Evolutionary conservation across 371 early-diverging fungal genomes (phyloP).

Genomic region (Mucor racemosus): DNA sequence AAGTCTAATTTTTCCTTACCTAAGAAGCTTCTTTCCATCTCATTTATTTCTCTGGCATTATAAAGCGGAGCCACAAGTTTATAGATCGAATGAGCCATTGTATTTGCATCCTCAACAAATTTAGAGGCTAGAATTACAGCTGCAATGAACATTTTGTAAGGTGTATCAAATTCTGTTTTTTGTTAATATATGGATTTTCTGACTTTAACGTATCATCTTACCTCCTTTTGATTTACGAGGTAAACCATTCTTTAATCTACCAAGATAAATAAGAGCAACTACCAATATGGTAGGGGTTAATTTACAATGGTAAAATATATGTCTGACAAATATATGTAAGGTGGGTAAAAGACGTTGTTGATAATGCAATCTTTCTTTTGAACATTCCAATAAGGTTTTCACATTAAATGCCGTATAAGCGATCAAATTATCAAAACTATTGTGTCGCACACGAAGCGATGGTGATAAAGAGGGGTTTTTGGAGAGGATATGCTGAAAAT

Average conservation of each 20-base stretch:
- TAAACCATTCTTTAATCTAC: slow-evolving; percentile 63
- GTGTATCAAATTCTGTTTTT: slow-evolving; percentile 68
- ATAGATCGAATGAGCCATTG: slow-evolving; percentile 35
- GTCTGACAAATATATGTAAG: slow-evolving; percentile 39
- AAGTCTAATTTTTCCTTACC: slow-evolving; percentile 18
- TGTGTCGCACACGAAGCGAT: slow-evolving; percentile 6
- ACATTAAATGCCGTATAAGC: slow-evolving; percentile 34
- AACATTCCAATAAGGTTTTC: slow-evolving; percentile 37
- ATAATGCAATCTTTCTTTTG: slow-evolving; percentile 31
- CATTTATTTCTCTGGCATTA: slow-evolving; percentile 57
- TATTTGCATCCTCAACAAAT: slow-evolving; percentile 64
- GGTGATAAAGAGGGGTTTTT: slow-evolving; percentile 11
- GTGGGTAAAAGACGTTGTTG: slow-evolving; percentile 40
- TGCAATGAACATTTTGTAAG: slow-evolving; percentile 74
- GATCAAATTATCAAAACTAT: slow-evolving; percentile 34
- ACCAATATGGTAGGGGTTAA: slow-evolving; percentile 55
- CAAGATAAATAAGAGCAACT: slow-evolving; percentile 70
- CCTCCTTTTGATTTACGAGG: slow-evolving; percentile 66
- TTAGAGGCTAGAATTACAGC: slow-evolving; percentile 73
- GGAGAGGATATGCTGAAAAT: background rate
- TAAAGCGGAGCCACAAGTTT: slow-evolving; percentile 52
- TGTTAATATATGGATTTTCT: background rate
- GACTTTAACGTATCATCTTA: slow-evolving; percentile 2
- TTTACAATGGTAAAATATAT: slow-evolving; percentile 41
- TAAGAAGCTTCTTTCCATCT: slow-evolving; percentile 56